Evolutionary conservation across 1,284 basidiomycete genomes (phyloP).

Genomic region (Laetiporus sulphureus): DNA sequence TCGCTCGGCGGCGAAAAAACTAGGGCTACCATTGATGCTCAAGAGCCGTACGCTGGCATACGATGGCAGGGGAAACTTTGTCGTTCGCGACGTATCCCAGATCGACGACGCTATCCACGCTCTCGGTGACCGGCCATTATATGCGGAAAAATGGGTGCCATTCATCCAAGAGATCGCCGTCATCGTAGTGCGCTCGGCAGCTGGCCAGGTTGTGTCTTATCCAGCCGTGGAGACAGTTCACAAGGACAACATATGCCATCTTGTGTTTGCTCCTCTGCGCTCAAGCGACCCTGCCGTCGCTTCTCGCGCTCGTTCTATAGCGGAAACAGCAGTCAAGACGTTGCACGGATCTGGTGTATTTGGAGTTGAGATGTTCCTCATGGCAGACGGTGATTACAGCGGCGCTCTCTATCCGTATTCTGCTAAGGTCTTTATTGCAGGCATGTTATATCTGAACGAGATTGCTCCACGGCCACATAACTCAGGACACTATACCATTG

Average conservation of each 20-base stretch:
- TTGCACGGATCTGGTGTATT: slow-evolving; percentile 92
- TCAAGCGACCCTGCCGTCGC: slow-evolving; percentile 53
- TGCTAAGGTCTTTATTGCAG: slow-evolving; percentile 31
- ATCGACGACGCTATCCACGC: slow-evolving; percentile 59
- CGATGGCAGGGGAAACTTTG: slow-evolving; percentile 93
- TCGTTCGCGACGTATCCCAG: slow-evolving; percentile 54
- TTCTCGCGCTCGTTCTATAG: slow-evolving; percentile 62
- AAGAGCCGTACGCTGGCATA: slow-evolving; percentile 95
- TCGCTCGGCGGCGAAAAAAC: slow-evolving; percentile 38
- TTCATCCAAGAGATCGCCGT: slow-evolving; percentile 93
- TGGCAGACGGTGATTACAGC: slow-evolving; percentile 65
- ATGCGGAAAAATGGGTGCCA: slow-evolving; percentile 92
- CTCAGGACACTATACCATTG: slow-evolving; percentile 99
- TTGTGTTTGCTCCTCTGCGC: slow-evolving; percentile 85
- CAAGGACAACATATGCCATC: slow-evolving; percentile 90
- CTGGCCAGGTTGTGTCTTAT: slow-evolving; percentile 79
- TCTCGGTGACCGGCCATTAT: slow-evolving; percentile 66
- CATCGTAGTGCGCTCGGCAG: slow-evolving; percentile 86
- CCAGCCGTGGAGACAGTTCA: slow-evolving; percentile 96
- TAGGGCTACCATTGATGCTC: slow-evolving; percentile 93
- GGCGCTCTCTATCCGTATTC: background rate
- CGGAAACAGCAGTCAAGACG: slow-evolving; percentile 78
- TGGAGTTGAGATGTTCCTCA: slow-evolving; percentile 97
- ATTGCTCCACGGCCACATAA: slow-evolving; percentile 99
- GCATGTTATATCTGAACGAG: slow-evolving; percentile 86